Evolutionary conservation across 257 asterid species (phyloP).

Genomic region (Solanum commersonii): DNA sequence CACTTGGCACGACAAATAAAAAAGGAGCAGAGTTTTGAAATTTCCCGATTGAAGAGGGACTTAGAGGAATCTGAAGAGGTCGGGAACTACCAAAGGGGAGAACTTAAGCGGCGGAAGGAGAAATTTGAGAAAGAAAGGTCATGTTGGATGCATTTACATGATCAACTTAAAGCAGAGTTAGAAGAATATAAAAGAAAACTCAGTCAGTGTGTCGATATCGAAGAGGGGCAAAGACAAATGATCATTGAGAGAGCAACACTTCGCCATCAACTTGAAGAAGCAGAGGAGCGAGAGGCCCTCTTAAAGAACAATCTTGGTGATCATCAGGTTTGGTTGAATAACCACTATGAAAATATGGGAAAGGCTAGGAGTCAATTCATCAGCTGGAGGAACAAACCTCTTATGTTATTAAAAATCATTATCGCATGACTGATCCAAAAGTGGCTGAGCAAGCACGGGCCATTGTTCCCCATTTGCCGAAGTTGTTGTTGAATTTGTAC

Average conservation of each 20-base stretch:
- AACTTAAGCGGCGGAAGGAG: no score
- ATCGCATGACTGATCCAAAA: accelerated
- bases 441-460: not conserved
- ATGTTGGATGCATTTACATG: no score
- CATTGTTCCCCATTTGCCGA: not conserved
- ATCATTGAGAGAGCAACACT: not conserved
- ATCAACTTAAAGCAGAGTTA: no score
- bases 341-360: not conserved
- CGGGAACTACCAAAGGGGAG: no score
- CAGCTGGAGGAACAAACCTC: not conserved
- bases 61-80: no score
- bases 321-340: not conserved
- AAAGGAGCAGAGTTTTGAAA: no score
- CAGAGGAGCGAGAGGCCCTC: not conserved
- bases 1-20: no score
- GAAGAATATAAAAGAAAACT: no score
- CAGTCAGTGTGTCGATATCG: no score
- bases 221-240: no score
- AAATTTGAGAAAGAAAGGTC: no score
- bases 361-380: not conserved
- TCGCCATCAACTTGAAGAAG: not conserved
- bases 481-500: not conserved
- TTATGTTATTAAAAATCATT: not conserved
- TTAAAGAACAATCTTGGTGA: not conserved
- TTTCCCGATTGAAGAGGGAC: no score